phyloP scores from a whole-genome alignment of 2,329 filamentous ascomycete genomes.

The Aspergillus viridinutans region DNA sequence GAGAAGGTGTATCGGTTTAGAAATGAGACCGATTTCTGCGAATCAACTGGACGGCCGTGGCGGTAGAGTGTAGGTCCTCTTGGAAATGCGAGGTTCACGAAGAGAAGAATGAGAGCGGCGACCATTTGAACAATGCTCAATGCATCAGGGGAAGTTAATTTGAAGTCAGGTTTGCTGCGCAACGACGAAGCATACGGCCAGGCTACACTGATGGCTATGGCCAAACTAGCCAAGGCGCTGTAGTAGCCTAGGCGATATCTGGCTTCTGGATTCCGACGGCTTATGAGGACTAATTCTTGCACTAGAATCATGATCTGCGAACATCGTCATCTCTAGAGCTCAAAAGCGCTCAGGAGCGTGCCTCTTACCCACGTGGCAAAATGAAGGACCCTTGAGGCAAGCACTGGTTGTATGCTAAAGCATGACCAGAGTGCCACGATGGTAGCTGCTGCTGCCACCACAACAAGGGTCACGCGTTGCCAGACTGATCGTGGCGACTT shows the following conservation, averaged over 20 bases:
- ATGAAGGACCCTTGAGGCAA: background rate
- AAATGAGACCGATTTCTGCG: slow-evolving; percentile 56
- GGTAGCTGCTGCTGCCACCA: background rate
- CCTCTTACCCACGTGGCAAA: slow-evolving; percentile 3
- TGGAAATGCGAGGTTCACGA: slow-evolving; percentile 48
- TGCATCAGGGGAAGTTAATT: background rate
- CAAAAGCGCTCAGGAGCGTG: background rate
- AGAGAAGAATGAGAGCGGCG: background rate
- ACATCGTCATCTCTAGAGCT: too few species aligned
- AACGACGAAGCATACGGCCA: background rate
- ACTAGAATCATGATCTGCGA: background rate
- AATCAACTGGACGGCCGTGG: slow-evolving; percentile 57
- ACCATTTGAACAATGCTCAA: slow-evolving; percentile 1
- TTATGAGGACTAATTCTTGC: slow-evolving; percentile 3
- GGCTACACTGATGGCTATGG: background rate
- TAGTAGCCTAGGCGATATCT: slow-evolving; percentile 8
- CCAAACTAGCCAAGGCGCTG: slow-evolving; percentile 3
- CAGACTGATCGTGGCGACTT: slow-evolving; percentile 1
- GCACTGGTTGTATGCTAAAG: background rate
- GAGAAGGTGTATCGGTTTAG: slow-evolving; percentile 59
- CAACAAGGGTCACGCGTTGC: slow-evolving; percentile 2
- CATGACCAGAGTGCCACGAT: background rate
- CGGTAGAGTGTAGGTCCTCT: slow-evolving; percentile 63
- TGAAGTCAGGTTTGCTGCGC: background rate
- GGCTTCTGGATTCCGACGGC: background rate